Evolutionary conservation across 768 basidiomycete species (phyloP).

Genomic region (Fomitopsis pulvina): DNA sequence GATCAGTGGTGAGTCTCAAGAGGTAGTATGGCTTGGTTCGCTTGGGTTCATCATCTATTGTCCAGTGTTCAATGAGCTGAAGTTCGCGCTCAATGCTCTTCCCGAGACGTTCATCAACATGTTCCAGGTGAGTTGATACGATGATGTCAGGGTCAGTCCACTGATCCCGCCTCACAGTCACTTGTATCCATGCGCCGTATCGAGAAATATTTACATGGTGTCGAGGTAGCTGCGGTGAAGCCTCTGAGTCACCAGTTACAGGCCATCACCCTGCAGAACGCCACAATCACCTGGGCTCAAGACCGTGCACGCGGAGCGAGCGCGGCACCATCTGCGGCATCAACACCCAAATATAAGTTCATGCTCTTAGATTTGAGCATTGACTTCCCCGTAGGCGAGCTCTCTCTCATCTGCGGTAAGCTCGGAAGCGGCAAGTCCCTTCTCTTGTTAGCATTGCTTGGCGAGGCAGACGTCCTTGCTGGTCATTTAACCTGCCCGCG

Average conservation of each 20-base stretch:
- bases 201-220: conserved; percentile 76
- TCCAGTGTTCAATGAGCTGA: conserved; percentile 80
- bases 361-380: conserved; percentile 72
- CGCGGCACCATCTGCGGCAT: conserved; percentile 43
- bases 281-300: conserved; percentile 88
- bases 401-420: conserved; percentile 85
- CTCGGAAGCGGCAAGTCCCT: conserved; percentile 88
- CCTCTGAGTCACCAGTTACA: conserved; percentile 51
- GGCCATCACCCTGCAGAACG: conserved; percentile 70
- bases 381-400: conserved; percentile 70
- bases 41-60: not conserved
- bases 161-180: conserved; percentile 33
- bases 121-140: conserved; percentile 50
- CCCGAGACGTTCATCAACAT: conserved; percentile 90
- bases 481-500: conserved; percentile 81
- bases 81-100: conserved; percentile 79
- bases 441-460: conserved; percentile 64
- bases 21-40: not conserved
- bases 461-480: conserved; percentile 79
- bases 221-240: conserved; percentile 62
- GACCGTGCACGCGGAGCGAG: conserved; percentile 51
- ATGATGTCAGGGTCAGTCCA: not conserved
- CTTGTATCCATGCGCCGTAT: conserved; percentile 85
- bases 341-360: conserved; percentile 78
- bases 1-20: conserved; percentile 33